A percentile compares a stretch with the other conserved stretches of the same genome.
phyloP scores from a whole-genome alignment of 305 asterid species.

The Stenogyne calaminthoides region DNA sequence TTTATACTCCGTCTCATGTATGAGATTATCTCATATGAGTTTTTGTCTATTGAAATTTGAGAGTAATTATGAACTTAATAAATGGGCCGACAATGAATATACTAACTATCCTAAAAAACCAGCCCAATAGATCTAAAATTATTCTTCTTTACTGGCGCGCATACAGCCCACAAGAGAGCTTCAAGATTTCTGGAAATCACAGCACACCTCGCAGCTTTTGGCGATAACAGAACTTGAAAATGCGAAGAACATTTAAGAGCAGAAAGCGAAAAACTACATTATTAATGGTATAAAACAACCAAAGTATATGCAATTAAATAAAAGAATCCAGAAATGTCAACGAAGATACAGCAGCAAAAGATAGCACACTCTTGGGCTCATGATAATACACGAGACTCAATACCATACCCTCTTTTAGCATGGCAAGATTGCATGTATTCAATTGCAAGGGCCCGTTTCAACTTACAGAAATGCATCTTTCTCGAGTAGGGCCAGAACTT shows the following conservation, averaged over 20 bases:
- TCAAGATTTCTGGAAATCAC: not conserved
- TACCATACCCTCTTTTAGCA: slow-evolving; percentile 20
- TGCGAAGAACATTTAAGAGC: not conserved
- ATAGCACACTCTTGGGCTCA: slow-evolving; percentile 28
- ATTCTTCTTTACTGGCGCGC: not conserved
- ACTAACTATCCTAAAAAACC: not conserved
- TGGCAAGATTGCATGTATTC: slow-evolving; percentile 25
- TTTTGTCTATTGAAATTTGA: no score
- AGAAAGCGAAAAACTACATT: not conserved
- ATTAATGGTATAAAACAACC: not conserved
- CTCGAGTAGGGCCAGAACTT: slow-evolving; percentile 86
- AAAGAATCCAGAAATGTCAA: slow-evolving; percentile 34
- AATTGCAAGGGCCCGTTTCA: slow-evolving; percentile 2
- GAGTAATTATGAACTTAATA: no score
- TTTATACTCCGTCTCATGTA: no score
- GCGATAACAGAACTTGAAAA: not conserved
- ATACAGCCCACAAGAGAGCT: not conserved
- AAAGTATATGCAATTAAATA: slow-evolving; percentile 18
- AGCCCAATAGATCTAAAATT: not conserved
- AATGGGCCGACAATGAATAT: not conserved
- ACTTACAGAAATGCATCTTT: slow-evolving; percentile 87
- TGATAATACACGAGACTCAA: slow-evolving; percentile 28
- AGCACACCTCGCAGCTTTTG: not conserved
- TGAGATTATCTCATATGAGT: no score
- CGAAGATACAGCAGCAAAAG: slow-evolving; percentile 38